Evolutionary conservation across 768 basidiomycete genomes (phyloP).

Genomic region (Heimioporus sp.): DNA sequence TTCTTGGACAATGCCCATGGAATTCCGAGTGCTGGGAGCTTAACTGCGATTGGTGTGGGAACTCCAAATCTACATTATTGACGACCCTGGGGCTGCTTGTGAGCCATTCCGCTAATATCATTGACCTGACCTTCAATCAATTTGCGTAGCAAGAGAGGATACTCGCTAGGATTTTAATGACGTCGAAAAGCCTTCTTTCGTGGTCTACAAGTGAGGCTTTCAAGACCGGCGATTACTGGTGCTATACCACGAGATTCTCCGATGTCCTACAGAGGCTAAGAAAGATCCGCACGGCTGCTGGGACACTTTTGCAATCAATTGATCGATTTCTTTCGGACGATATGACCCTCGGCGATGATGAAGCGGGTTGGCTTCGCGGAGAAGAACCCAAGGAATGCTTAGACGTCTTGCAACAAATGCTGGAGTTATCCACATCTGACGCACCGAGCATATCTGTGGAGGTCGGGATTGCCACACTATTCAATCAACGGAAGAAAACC

Average conservation of each 20-base stretch:
- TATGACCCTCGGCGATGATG: neutral
- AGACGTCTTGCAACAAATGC: neutral
- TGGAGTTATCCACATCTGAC: neutral
- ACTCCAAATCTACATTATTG: neutral
- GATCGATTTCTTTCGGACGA: neutral
- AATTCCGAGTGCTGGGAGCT: neutral
- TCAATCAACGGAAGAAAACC: neutral
- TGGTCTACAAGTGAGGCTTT: no score
- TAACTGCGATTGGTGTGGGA: neutral
- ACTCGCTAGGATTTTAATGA: neutral
- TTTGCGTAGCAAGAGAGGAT: neutral
- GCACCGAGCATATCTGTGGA: no score
- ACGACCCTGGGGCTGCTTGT: neutral
- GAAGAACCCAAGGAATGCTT: neutral
- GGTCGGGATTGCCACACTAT: neutral
- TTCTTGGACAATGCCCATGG: neutral
- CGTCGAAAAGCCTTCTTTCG: neutral
- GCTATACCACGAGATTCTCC: no score
- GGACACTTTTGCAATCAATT: neutral
- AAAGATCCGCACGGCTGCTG: neutral
- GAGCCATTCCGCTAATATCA: neutral
- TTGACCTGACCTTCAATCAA: neutral
- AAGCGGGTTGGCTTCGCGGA: neutral
- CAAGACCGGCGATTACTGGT: no score
- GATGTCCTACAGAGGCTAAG: no score